Evolutionary conservation across 2,329 filamentous ascomycete species (phyloP), one percentile per base, ranked within the genome.

Genomic region (Endothia cerciana): DNA sequence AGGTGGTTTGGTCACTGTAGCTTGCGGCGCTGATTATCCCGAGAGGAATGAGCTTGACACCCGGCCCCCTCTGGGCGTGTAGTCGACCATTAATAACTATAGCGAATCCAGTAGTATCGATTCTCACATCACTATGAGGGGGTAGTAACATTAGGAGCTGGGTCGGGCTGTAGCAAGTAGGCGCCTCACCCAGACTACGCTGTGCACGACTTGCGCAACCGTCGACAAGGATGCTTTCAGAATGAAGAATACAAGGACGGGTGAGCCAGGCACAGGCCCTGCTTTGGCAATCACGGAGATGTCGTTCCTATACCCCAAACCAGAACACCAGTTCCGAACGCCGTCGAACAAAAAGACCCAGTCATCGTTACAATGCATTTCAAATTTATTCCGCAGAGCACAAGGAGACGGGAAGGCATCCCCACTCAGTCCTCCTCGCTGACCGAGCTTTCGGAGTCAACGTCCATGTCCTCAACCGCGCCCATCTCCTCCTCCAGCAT

Each of bases 381-480:
- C 51, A 49, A 49, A 43, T 11, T 15, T 15, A 13, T n/a, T 4
- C 8, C 10, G n/a, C 22, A 49, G 22, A 10, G 5, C 5, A 2
- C 22, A 15, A 10, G 19, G 25, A 57, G 38, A 59, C 38, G 17
- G 7, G 30, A 10, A 2, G 22, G 4, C 2, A 8, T 13, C 56
- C 4, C 33, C 6, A 28, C 28, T 69, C 77, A 89, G 73, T 89
- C 87, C 74, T 89, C 87, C 73, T 89, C 87, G 70, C 87, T 89
- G 63, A 89, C 87, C 70, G 88, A 86, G 70, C 87, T 89, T 74
- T 89, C 87, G 62, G 81, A 77, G 22, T 87, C 85, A 43, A 80
- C 83, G 33, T 82, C 80, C 36, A 81, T 79, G 67, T 79, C 76
- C 40, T 51, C 61, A 40, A 49, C 57, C 5, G 41, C 61, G 49